phyloP scores from a whole-genome alignment of 345 rosid genomes.

The Euphorbia lathyris region DNA sequence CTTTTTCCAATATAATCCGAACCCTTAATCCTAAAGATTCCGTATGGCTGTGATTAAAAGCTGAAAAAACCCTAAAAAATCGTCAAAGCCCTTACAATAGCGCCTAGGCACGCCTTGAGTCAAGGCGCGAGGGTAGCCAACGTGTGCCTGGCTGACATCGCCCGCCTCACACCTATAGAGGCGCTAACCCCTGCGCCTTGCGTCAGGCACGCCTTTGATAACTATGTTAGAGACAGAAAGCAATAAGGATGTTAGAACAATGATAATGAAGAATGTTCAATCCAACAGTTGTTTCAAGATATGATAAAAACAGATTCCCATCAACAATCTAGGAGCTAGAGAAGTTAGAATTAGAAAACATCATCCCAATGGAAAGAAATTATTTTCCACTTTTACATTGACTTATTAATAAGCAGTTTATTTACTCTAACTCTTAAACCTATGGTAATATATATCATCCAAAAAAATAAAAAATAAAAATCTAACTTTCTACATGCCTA shows the following conservation, averaged over 20 bases:
- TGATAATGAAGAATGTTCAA: not conserved
- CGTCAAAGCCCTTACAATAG: too few relatives aligned
- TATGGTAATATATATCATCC: not conserved
- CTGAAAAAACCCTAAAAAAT: too few relatives aligned
- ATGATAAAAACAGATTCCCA: not conserved
- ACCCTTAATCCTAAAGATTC: too few relatives aligned
- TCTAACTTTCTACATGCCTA: too few relatives aligned
- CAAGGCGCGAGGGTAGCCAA: too few relatives aligned
- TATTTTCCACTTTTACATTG: not conserved
- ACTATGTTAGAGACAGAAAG: not conserved
- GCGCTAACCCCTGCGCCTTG: too few relatives aligned
- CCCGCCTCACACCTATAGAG: too few relatives aligned
- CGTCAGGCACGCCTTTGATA: too few relatives aligned
- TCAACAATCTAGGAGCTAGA: not conserved
- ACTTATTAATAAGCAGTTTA: not conserved
- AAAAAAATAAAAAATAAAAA: not conserved
- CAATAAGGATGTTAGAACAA: not conserved
- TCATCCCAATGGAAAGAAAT: not conserved
- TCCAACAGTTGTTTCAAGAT: not conserved
- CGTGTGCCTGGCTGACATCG: too few relatives aligned
- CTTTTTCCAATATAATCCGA: too few relatives aligned
- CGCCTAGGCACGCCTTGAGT: too few relatives aligned
- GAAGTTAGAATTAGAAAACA: not conserved
- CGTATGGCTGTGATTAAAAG: too few relatives aligned
- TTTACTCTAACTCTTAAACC: not conserved